These are phyloP conservation scores for Phyllosticta citribraziliensis DNA, from an alignment of 2,329 filamentous ascomycete genomes.

Conservation along the genomic window DNA sequence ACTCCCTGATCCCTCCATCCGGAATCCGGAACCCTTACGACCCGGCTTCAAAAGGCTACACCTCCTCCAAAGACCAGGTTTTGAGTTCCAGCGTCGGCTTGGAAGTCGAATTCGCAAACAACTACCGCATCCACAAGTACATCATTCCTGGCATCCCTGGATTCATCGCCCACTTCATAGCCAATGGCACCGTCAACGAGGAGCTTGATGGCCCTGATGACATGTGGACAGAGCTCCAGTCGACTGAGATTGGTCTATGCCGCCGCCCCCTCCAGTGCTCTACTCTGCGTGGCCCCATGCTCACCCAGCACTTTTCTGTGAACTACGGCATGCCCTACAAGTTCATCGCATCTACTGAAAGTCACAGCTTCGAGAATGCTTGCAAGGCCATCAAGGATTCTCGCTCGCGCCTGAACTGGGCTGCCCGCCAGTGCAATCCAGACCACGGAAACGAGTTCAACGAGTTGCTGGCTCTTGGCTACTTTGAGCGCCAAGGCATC, in stretches of 20 bases:
- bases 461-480: slow-evolving; percentile 53
- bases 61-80: slow-evolving; percentile 18
- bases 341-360: slow-evolving; percentile 46
- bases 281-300: slow-evolving; percentile 32
- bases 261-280: slow-evolving; percentile 13
- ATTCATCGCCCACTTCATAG: slow-evolving; percentile 46
- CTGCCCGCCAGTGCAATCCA: slow-evolving; percentile 34
- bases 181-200: slow-evolving; percentile 43
- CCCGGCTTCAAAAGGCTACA: slow-evolving; percentile 26
- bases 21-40: slow-evolving; percentile 26
- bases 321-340: slow-evolving; percentile 59
- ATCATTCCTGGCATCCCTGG: slow-evolving; percentile 36
- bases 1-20: slow-evolving; percentile 20
- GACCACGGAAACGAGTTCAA: slow-evolving; percentile 43
- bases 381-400: slow-evolving; percentile 38
- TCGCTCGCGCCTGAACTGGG: slow-evolving; percentile 48
- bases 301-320: slow-evolving; percentile 44
- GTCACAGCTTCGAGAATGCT: slow-evolving; percentile 17
- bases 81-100: slow-evolving; percentile 24
- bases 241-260: slow-evolving; percentile 27
- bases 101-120: slow-evolving; percentile 24
- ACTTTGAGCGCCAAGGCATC: slow-evolving; percentile 51
- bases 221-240: slow-evolving; percentile 44
- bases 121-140: slow-evolving; percentile 37
- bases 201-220: slow-evolving; percentile 49